phyloP scores from a whole-genome alignment of 179 eudicot genomes.

The Nepenthes alata region DNA sequence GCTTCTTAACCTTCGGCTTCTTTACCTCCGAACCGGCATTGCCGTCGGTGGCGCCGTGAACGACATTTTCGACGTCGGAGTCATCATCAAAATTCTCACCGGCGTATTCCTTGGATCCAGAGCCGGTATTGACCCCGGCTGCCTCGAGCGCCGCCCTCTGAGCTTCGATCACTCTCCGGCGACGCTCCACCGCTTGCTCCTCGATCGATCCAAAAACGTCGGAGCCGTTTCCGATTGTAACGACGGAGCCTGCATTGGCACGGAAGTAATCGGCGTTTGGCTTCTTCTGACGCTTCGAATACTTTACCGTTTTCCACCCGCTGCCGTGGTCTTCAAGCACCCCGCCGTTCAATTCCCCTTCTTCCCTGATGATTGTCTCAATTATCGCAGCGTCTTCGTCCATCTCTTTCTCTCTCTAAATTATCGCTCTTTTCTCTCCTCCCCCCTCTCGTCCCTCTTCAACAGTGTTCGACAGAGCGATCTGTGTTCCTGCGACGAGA shows the following conservation, averaged over 20 bases:
- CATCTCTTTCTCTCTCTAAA: constrained; percentile 1
- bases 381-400: constrained; percentile 18
- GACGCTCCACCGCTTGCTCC: constrained; percentile 18
- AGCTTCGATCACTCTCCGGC: constrained; percentile 18
- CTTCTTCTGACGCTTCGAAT: constrained; percentile 13
- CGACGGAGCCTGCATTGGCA: constrained; percentile 4
- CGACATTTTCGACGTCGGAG: neutral
- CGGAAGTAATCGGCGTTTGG: constrained; percentile 4
- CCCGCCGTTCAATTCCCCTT: constrained; percentile 15
- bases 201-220: constrained; percentile 16
- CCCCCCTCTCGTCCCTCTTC: neutral
- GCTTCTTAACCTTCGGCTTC: constrained; percentile 20
- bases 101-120: neutral
- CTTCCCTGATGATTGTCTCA: constrained; percentile 14
- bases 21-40: constrained; percentile 10
- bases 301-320: constrained; percentile 28
- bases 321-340: constrained; percentile 4
- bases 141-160: constrained; percentile 17
- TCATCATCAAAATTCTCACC: neutral
- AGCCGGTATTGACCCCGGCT: neutral
- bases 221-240: neutral
- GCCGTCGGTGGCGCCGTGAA: constrained; percentile 3
- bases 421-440: neutral
- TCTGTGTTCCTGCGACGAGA: neutral
- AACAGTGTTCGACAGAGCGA: neutral